phyloP scores from a whole-genome alignment of 2,329 filamentous ascomycete genomes.

The Nemania sp. region DNA sequence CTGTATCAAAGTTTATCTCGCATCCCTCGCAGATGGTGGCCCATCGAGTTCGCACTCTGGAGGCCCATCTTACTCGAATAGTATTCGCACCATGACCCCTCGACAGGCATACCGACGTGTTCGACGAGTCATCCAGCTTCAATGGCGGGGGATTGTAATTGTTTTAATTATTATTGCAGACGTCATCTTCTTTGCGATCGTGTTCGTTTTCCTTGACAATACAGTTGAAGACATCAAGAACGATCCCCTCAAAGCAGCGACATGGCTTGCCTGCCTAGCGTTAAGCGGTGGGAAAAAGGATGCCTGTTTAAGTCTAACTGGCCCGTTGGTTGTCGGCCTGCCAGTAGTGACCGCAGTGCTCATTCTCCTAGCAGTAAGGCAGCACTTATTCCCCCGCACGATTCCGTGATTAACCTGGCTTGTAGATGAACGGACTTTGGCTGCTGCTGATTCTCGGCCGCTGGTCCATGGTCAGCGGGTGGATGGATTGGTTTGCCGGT shows the following conservation, averaged over 20 bases:
- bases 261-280: slow-evolving; percentile 77
- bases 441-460: slow-evolving; percentile 80
- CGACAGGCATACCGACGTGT: slow-evolving; percentile 87
- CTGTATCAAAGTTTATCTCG: slow-evolving; percentile 93
- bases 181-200: slow-evolving; percentile 89
- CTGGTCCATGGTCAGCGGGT: slow-evolving; percentile 83
- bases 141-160: slow-evolving; percentile 92
- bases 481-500: slow-evolving; percentile 67
- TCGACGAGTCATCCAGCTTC: slow-evolving; percentile 82
- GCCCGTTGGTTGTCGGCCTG: slow-evolving; percentile 70
- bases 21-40: slow-evolving; percentile 75
- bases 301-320: slow-evolving; percentile 65
- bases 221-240: slow-evolving; percentile 64
- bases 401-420: slow-evolving; percentile 17
- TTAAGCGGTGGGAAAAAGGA: slow-evolving; percentile 62
- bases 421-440: slow-evolving; percentile 81
- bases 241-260: slow-evolving; percentile 55
- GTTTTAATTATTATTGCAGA: slow-evolving; percentile 89
- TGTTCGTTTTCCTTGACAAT: slow-evolving; percentile 88
- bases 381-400: neutral
- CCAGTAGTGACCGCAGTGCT: slow-evolving; percentile 80
- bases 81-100: slow-evolving; percentile 76
- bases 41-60: slow-evolving; percentile 72
- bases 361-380: slow-evolving; percentile 75
- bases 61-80: slow-evolving; percentile 76